Evolutionary conservation across 495 filamentous ascomycete species (phyloP).

Genomic region (Neurospora sp.): DNA sequence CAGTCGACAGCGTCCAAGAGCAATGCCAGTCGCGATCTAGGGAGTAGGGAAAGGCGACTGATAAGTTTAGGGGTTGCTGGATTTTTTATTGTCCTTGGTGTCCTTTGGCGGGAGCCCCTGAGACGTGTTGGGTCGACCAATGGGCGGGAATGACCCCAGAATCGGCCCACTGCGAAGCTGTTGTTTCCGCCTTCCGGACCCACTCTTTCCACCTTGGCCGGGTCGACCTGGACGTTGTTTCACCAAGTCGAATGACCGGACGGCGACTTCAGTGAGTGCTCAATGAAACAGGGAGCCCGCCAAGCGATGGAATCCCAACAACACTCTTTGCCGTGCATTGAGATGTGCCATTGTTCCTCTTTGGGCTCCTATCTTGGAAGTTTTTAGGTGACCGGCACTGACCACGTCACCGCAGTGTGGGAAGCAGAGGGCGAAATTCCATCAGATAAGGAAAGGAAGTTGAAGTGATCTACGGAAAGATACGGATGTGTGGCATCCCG

Average conservation of each 20-base stretch:
- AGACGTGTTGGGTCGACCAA: conserved; percentile 3
- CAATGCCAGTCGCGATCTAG: conserved; percentile 6
- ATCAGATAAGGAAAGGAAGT: not conserved
- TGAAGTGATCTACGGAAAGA: not conserved
- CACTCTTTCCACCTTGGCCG: not conserved
- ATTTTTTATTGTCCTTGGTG: conserved; percentile 12
- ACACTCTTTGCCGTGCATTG: not conserved
- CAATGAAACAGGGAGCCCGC: not conserved
- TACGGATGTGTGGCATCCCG: not conserved
- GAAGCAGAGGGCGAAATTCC: not conserved
- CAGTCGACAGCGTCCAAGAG: not conserved
- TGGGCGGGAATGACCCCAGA: conserved; percentile 11
- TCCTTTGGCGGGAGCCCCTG: not conserved
- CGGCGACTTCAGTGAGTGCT: not conserved
- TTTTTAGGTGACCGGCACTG: not conserved
- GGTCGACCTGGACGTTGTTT: not conserved
- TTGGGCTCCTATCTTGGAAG: not conserved
- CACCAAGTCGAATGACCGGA: not conserved
- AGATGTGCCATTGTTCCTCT: not conserved
- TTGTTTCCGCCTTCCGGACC: conserved; percentile 21
- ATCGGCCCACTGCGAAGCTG: conserved; percentile 21
- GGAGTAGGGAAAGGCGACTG: conserved; percentile 4
- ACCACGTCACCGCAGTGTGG: not conserved
- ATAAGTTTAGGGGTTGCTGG: conserved; percentile 12
- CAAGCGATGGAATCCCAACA: not conserved